Conservation (phyloP, 768 basidiomycete species). For the Lactarius sp. region DNA sequence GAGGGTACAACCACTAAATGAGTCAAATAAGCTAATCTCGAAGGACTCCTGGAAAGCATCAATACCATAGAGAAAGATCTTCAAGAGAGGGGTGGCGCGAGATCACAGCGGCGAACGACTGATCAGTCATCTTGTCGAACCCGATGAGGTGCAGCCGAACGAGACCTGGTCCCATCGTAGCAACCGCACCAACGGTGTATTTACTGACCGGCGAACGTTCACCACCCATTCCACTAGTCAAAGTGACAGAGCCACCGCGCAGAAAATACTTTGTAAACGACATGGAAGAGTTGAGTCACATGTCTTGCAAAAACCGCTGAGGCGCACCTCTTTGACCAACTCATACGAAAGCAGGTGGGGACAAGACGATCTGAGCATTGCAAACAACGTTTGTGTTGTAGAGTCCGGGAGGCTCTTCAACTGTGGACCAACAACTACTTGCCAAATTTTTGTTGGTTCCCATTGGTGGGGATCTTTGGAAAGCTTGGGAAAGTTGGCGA, state of each 20-base stretch:
- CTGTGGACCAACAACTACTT: conserved; percentile 34
- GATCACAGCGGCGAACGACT: conserved; percentile 47
- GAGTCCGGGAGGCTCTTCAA: conserved; percentile 49
- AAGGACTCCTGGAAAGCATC: conserved; percentile 1
- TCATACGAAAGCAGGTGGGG: conserved; percentile 50
- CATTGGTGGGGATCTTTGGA: conserved; percentile 38
- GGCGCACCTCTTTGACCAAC: conserved; percentile 50
- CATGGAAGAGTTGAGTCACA: neutral
- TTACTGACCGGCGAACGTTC: conserved; percentile 36
- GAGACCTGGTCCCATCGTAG: conserved; percentile 23
- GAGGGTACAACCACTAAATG: conserved; percentile 52
- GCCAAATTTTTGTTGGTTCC: conserved; percentile 29
- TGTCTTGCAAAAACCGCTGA: neutral
- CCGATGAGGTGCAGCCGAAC: conserved; percentile 47
- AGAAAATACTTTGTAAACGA: conserved; percentile 50
- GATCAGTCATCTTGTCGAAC: conserved; percentile 50
- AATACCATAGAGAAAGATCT: conserved; percentile 52
- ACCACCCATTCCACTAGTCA: conserved; percentile 48
- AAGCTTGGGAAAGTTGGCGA: conserved; percentile 39
- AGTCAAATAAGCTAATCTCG: conserved; percentile 12
- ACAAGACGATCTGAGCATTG: conserved; percentile 44
- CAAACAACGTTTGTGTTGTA: conserved; percentile 47
- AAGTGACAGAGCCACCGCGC: conserved; percentile 45
- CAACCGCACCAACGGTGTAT: conserved; percentile 45
- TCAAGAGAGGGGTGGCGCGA: conserved; percentile 41